A percentile compares a stretch with the other conserved stretches of the same genome.
Evolutionary conservation across 1,284 basidiomycete species (phyloP).

Genomic region (Cryptococcus depauperatus): DNA sequence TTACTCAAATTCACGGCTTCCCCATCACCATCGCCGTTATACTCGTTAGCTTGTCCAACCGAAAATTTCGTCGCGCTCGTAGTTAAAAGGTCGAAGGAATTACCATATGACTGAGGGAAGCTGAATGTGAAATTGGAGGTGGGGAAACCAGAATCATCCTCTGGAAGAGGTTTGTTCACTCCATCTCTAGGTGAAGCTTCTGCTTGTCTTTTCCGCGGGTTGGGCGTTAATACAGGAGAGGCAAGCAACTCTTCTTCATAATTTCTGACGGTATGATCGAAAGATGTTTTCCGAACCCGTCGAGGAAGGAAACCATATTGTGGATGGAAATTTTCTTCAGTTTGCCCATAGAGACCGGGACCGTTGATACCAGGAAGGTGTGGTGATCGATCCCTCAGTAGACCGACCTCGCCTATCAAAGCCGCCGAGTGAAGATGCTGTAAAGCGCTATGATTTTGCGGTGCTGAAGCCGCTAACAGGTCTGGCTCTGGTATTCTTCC

Average conservation of each 20-base stretch:
- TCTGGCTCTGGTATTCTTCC: conserved; percentile 14
- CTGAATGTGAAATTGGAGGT: conserved; percentile 69
- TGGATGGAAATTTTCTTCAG: conserved; percentile 44
- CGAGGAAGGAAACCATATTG: conserved; percentile 57
- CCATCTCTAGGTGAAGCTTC: conserved; percentile 38
- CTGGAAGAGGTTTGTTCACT: conserved; percentile 22
- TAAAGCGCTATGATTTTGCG: conserved; percentile 9
- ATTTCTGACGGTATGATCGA: conserved; percentile 68
- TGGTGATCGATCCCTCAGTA: conserved; percentile 6
- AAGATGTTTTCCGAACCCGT: conserved; percentile 81
- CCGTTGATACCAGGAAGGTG: conserved; percentile 41
- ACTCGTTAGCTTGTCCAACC: neutral
- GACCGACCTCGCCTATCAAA: conserved; percentile 11
- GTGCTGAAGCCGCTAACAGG: conserved; percentile 22
- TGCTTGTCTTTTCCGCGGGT: conserved; percentile 39
- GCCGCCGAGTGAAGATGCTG: conserved; percentile 16
- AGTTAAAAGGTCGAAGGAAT: conserved; percentile 53
- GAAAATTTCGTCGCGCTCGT: conserved; percentile 28
- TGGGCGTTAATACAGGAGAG: conserved; percentile 11
- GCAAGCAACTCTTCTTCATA: conserved; percentile 12
- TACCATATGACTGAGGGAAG: conserved; percentile 50
- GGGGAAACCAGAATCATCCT: conserved; percentile 52
- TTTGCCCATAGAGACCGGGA: conserved; percentile 37
- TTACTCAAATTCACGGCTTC: conserved; percentile 11
- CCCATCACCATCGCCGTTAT: conserved; percentile 4